A percentile compares a stretch with the other conserved stretches of the same genome.
These are phyloP conservation scores for Cyberlindnera maritima DNA, from an alignment of 805 yeast genomes.

Conservation along the genomic window DNA sequence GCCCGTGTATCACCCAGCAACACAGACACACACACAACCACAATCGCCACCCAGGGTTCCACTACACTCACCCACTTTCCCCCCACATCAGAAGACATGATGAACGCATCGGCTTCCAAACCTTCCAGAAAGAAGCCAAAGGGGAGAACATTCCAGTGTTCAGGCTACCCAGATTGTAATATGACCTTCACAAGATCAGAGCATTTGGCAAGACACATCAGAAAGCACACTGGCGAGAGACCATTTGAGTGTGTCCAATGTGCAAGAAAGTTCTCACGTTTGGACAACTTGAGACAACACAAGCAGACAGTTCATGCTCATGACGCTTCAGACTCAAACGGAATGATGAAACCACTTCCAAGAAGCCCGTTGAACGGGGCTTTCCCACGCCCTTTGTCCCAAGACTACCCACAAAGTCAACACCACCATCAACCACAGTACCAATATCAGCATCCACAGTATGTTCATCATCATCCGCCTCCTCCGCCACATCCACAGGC, in stretches of 20 bases:
- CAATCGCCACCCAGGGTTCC: too few species aligned
- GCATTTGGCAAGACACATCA: constrained; percentile 86
- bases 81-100: not conserved
- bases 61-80: too few species aligned
- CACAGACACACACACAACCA: too few species aligned
- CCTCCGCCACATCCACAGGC: constrained; percentile 4
- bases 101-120: constrained; percentile 7
- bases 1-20: too few species aligned
- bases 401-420: constrained; percentile 3
- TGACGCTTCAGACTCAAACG: constrained; percentile 12
- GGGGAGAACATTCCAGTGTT: constrained; percentile 75
- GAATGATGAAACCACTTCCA: constrained; percentile 7
- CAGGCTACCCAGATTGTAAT: constrained; percentile 80
- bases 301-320: constrained; percentile 76
- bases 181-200: constrained; percentile 92
- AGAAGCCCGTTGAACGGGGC: constrained; percentile 5
- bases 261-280: constrained; percentile 70
- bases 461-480: constrained; percentile 1
- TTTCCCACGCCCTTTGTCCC: constrained; percentile 1
- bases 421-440: not conserved
- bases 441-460: constrained; percentile 6
- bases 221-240: constrained; percentile 93
- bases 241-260: constrained; percentile 89
- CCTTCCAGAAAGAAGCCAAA: constrained; percentile 40
- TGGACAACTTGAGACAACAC: constrained; percentile 90